Evolutionary conservation across 2,329 filamentous ascomycete species (phyloP).

Genomic region (Fusarium setosum): DNA sequence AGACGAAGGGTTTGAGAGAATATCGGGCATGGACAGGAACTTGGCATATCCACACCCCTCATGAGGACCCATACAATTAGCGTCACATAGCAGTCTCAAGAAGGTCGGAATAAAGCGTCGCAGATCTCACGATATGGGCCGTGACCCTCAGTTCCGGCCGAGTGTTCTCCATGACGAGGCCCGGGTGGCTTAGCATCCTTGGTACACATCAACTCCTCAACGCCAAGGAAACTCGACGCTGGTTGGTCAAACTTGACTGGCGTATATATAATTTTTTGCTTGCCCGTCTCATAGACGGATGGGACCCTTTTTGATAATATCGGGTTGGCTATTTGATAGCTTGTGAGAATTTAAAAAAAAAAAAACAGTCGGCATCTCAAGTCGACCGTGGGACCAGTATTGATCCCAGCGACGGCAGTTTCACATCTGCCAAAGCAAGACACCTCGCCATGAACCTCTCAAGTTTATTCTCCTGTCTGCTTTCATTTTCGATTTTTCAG

Average conservation of each 20-base stretch:
- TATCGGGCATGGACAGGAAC: no score
- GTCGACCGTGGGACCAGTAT: not conserved
- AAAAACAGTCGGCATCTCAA: not conserved
- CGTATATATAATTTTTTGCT: not conserved
- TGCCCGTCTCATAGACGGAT: not conserved
- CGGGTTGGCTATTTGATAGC: no score
- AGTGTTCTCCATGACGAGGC: conserved; percentile 16
- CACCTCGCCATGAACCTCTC: conserved; percentile 17
- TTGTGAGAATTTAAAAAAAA: not conserved
- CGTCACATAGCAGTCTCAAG: not conserved
- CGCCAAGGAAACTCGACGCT: conserved; percentile 17
- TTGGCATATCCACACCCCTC: no score
- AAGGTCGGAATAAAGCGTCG: not conserved
- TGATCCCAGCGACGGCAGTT: not conserved
- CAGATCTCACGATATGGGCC: not conserved
- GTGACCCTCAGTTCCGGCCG: not conserved
- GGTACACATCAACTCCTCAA: conserved; percentile 2
- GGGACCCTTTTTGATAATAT: no score
- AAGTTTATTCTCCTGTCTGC: conserved; percentile 6
- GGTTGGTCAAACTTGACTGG: not conserved
- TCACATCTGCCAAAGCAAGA: not conserved
- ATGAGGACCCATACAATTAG: no score
- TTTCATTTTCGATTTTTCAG: not conserved
- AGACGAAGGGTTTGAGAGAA: no score
- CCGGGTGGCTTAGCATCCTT: conserved; percentile 30